phyloP scores from a whole-genome alignment of 2,329 filamentous ascomycete genomes.

The Lachnellula hyalina region DNA sequence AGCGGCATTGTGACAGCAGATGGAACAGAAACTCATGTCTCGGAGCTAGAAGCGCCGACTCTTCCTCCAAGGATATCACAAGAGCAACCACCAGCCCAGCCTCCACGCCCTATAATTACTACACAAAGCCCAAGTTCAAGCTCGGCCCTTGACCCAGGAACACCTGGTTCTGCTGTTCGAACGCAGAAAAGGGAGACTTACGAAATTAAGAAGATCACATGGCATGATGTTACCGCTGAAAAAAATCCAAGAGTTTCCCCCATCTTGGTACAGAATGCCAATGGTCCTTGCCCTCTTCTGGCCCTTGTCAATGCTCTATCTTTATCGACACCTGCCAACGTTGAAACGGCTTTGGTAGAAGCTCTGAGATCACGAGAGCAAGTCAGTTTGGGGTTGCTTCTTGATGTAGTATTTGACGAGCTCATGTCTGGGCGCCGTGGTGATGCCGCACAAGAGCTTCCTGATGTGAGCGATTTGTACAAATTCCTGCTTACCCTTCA shows the following conservation, averaged over 20 bases:
- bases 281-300: constrained; percentile 88
- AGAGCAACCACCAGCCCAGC: constrained; percentile 23
- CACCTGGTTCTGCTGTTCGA: constrained; percentile 5
- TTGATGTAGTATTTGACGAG: constrained; percentile 90
- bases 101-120: constrained; percentile 20
- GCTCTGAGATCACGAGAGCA: constrained; percentile 76
- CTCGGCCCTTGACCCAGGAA: constrained; percentile 11
- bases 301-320: constrained; percentile 90
- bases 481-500: constrained; percentile 82
- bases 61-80: constrained; percentile 25
- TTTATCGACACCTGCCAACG: constrained; percentile 66
- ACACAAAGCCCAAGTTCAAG: constrained; percentile 11
- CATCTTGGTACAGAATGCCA: constrained; percentile 86
- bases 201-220: constrained; percentile 85
- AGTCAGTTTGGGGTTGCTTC: constrained; percentile 76
- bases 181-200: constrained; percentile 63
- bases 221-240: constrained; percentile 61
- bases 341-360: constrained; percentile 68
- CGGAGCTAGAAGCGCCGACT: constrained; percentile 20
- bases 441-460: constrained; percentile 56
- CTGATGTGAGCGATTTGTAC: constrained; percentile 85
- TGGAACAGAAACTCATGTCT: constrained; percentile 10
- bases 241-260: constrained; percentile 71
- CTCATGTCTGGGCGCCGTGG: constrained; percentile 73
- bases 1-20: constrained; percentile 18